Base-by-base conservation (phyloP, 2,329 filamentous ascomycete species). In the Cladosporium sp. region DNA sequence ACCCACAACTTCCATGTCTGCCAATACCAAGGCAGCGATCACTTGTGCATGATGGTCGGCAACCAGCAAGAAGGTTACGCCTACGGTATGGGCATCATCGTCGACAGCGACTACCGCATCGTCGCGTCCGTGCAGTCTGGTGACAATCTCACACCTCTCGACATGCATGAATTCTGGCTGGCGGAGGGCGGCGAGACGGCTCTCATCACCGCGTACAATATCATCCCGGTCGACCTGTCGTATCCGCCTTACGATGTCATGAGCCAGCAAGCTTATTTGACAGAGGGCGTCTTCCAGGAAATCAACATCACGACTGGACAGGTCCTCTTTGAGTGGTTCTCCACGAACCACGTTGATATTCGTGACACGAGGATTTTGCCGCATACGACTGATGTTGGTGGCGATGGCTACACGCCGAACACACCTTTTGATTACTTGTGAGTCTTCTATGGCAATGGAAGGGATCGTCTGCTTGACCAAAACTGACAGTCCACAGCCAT, bases 281-380 rank as follows among this genome's bases (percentile, higher is more conserved):
- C 50, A 35, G 43, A 52, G 18, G 55, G 55, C 14, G 52, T 59
- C 13, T 63, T 63, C 42, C 61, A 63, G 35, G 60, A 61, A 31
- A 54, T 78, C 35, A 70, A 79, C 54, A 74, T 78, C 32, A 66
- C 72, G 28, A 78, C 74, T 4, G 77, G 77, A 3, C 66, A 76
- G 28, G 64, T 82, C 1, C 58, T 81, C 10, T 82, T 81, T 55
- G 78, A 81, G 56, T 82, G 79, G 79, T 71, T 68, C 40, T 76
- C 74, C 55, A 63, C 80, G 2, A 76, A 80, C 42, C 74, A 80
- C 61, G 68, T 79, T 16, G 65, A 69, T 14, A 75, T 74, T 1
- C 66, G 70, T 38, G 73, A 73, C 70, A 61, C 55, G n/a, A 46
- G 55, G 22, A 72, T 73, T 42, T 61, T 61, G 46, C 69, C 72